Evolutionary conservation across 495 filamentous ascomycete species (phyloP), one percentile per base, ranked within the genome.

Genomic region (Aspergillus haitiensis): DNA sequence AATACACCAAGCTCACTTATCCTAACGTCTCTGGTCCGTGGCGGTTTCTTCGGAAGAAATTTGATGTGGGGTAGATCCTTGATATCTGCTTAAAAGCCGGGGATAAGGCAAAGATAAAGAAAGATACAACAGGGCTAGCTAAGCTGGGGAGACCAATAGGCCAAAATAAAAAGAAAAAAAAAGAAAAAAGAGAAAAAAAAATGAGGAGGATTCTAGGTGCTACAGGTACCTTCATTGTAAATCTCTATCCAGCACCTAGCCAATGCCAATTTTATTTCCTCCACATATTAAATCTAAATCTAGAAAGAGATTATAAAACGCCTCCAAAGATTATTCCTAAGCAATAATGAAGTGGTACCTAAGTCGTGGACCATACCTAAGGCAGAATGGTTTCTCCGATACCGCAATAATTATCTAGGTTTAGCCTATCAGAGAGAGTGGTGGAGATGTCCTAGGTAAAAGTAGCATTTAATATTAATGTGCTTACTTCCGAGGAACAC

Each of bases 191-290:
- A 63, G 15, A 62, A 59, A 58, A 61, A 64, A 58, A 60, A 53
- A 13, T 60, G 56, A 62, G 73, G 69, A 73, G 73, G 68, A 65
- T 61, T 67, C 67, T 70, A 52, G 70, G 59, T 71, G 66, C 60
- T 62, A 54, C 42, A 51, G 35, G 21, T 35, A 27, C 21, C 3
- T 33, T 37, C 32, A 39, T 6, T 18, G 51, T 58, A 44, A 33
- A 52, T 18, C 44, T 61, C 56, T 55, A 55, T 18, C 33, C 59
- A 70, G 68, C 67, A 64, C 67, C 59, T 67, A 62, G 64, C 67
- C 67, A 71, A 67, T 75, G 67, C 58, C 62, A 72, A 74, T 39
- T 27, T 1, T 10, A 60, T 15, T 68, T 60, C 68, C 73, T 70
- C 66, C 59, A 56, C 34, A 49, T 1, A 31, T 13, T 35, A 31